Base-by-base conservation (phyloP, 768 basidiomycete genomes). In the Plicaturopsis crispa region DNA sequence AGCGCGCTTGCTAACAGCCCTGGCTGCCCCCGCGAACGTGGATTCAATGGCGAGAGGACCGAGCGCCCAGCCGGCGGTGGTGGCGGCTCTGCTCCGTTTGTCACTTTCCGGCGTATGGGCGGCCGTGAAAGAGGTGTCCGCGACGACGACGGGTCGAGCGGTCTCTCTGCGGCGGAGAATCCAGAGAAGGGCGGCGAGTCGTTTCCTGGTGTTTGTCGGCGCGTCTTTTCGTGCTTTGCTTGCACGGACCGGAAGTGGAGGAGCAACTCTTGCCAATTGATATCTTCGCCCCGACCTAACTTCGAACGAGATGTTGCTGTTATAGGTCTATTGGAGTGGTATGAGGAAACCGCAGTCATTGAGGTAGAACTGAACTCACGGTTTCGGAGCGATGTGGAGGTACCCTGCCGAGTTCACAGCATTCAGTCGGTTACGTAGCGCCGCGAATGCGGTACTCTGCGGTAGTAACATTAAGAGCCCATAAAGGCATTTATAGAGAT, bases 401-500 rank as follows among this genome's bases (percentile, higher is more conserved):
- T 91, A 97, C 5, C 94, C 94, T 6, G 92, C 80, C 3, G 94
- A 89, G 59, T 92, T 93, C 34, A 98, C 92, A 1, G 93, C 91
- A 47, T 86, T 93, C 31, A 99, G 67, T 17, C 96, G 80, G 61
- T 96, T 97, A 26, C 93, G 75, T 17, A 99, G 70, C 1, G 94
- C 94, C 6, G 91, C 79, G 51, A 99, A 99, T 3, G 96, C 96
- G 17, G 85, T 84, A 54, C 92, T 96, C 65, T 99, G 96, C 1
- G 96, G 96, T 6, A 99, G 65, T 38, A 98, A 67, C 96, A 99
- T 99, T 42, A 99, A 67, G 6, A 99, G 68, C 2, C 96, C 96
- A 54, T 99, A 99, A 3, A 99, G 70, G 52, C 93, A 97, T 55
- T 99, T 99, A 75, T 92, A 94, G 19, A 99, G 70, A 62, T 89